Base-by-base conservation (phyloP, 2,329 filamentous ascomycete genomes). In the Karstenula rhodostoma region DNA sequence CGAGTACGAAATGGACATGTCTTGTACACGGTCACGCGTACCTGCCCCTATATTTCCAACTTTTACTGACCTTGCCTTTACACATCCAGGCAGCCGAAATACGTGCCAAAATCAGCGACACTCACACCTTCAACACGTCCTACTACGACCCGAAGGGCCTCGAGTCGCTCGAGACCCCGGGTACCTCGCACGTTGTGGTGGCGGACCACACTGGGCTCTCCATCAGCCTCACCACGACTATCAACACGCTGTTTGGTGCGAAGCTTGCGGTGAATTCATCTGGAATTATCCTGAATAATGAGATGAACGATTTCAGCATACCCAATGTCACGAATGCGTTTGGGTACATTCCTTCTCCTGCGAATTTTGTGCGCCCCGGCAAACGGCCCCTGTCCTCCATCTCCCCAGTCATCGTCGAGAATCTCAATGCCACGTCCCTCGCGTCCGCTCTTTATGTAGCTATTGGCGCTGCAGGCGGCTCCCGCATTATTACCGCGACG, bases 371-470 rank as follows among this genome's bases (percentile, higher is more conserved):
- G 75, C 85, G 88, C 5, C 88, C 92, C 0, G 85, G 87, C 50
- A 97, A 97, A 78, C 87, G 94, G 0, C 93, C 94, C 0, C 81
- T 97, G 4, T 94, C 90, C 1, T 94, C 90, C 63, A 93, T 95
- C 67, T 88, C 90, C 0, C 93, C 94, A 4, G 83, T 92, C 58
- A 94, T 96, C 54, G 86, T 89, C 64, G 91, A 94, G 69, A 80
- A 85, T 29, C 67, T 71, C 42, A 88, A 90, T 68, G 85, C 87
- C 19, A 84, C 81, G 0, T 58, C 63, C 25, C 60, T 61, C 10
- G 59, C 60, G 9, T 58, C 67, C 25, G 69, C 74, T 0, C 83
- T 96, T 1, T 90, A 89, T 72, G 86, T 91, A 58, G 81, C 87
- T 57, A 85, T 91, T 8, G 92, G 92, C 43, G 89, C 92, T 0